Evolutionary conservation across 78 protist genomes (phyloP), one percentile per base, ranked within the genome.

Genomic region (Goniomonas avonlea): DNA sequence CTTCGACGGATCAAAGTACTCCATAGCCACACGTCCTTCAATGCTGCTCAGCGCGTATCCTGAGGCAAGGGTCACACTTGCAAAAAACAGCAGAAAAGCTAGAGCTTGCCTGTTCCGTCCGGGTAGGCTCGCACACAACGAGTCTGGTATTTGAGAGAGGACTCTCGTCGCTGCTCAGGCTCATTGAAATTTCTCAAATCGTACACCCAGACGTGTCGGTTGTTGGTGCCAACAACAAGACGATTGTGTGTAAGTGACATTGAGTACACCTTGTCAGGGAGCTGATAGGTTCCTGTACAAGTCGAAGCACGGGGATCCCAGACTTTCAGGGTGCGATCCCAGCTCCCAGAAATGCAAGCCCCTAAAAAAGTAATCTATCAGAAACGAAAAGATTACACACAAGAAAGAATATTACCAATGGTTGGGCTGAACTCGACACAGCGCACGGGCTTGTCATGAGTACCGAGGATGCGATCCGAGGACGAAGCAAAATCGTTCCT

Each of bases 21-120:
- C 96, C 73, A 93, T 86, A 4, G 92, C 93, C 1, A 90, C 90
- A 25, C 96, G 79, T 20, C 96, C 96, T n/a, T 92, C 95, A 25
- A 93, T 91, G 8, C 87, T 75, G 17, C 88, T 61, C 35, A 94
- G 71, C 15, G 89, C 95, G 41, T 81, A 92, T 0, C 94, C 94
- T 60, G 38, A 4, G 47, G 74, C 47, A 68, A 38, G 47, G 20
- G 20, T 13, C 18, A 27, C 32, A 17, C 20, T 3, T 5, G 27
- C n/a, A 47, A 29, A 7, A 68, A 7, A 3, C 32, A 31, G 47
- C 41, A 68, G 31, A 38, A 27, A 17, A 13, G 38, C 31, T 17
- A 17, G 61, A 45, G 53, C 25, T 15, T 45, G 53, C 9, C 53
- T 20, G 3, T 56, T 17, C 88, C 89, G 63, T 88, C 78, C 0